Evolutionary conservation across 805 yeast genomes (phyloP).

Genomic region (Kodamaea kakaduensis): DNA sequence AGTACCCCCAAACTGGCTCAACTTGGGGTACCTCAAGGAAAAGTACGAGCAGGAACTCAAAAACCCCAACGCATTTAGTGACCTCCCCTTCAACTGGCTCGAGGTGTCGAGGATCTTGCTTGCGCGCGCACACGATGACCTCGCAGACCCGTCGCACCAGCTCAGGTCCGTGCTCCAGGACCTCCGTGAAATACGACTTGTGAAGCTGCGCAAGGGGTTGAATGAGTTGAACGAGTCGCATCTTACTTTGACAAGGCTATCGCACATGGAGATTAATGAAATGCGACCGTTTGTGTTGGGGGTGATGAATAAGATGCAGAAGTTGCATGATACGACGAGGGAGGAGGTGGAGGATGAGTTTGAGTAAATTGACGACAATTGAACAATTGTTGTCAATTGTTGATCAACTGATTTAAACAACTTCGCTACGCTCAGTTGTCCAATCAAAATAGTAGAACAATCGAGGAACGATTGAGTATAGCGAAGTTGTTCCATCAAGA

Average conservation of each 20-base stretch:
- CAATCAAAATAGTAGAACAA: too few species aligned
- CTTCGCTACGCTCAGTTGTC: too few species aligned
- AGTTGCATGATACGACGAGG: conserved; percentile 38
- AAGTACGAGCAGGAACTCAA: conserved; percentile 65
- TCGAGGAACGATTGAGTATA: too few species aligned
- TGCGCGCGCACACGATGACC: conserved; percentile 71
- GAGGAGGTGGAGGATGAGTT: conserved; percentile 15
- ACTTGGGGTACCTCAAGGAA: conserved; percentile 46
- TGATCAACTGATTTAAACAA: too few species aligned
- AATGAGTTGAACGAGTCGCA: conserved; percentile 75
- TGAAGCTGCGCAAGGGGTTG: conserved; percentile 79
- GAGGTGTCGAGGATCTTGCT: conserved; percentile 71
- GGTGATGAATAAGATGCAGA: conserved; percentile 75
- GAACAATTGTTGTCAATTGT: too few species aligned
- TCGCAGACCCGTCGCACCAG: conserved; percentile 66
- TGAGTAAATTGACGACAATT: too few species aligned
- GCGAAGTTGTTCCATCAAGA: too few species aligned
- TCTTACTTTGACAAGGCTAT: conserved; percentile 76
- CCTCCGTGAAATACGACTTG: conserved; percentile 73
- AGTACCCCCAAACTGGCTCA: conserved; percentile 84
- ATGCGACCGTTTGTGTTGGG: conserved; percentile 75
- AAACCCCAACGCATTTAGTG: conserved; percentile 55
- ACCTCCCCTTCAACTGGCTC: conserved; percentile 85
- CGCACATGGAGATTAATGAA: conserved; percentile 83
- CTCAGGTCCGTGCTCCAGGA: conserved; percentile 74